Percentiles rank a stretch among this genome's conserved stretches.
phyloP scores from a whole-genome alignment of 768 basidiomycete species.

The Mycena vitilis region DNA sequence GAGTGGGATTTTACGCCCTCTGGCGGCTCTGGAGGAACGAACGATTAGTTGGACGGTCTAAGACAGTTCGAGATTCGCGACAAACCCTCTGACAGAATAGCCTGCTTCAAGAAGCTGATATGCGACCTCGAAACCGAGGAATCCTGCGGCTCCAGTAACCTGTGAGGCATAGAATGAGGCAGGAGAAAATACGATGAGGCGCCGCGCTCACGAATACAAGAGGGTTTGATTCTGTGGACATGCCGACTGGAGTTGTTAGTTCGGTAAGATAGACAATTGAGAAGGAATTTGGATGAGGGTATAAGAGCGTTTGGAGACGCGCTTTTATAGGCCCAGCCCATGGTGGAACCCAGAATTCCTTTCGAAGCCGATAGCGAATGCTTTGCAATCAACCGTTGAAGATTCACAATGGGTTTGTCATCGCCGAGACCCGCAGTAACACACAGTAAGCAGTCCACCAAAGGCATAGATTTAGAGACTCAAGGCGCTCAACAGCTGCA shows the following conservation, averaged over 20 bases:
- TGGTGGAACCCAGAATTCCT: neutral
- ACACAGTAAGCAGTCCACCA: too few relatives aligned
- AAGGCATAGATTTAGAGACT: too few relatives aligned
- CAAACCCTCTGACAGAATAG: constrained; percentile 35
- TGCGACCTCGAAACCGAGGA: constrained; percentile 37
- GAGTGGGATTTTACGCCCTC: constrained; percentile 32
- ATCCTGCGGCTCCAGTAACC: constrained; percentile 24
- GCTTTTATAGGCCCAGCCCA: neutral
- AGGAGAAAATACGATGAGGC: neutral
- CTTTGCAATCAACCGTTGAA: neutral
- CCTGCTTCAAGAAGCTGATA: constrained; percentile 32
- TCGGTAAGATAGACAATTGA: neutral
- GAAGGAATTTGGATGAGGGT: neutral
- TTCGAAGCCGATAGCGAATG: neutral
- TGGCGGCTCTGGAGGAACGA: constrained; percentile 25
- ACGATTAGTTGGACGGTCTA: too few relatives aligned
- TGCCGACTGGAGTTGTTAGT: neutral
- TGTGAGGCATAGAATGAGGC: neutral
- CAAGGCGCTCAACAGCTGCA: too few relatives aligned
- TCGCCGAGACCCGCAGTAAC: too few relatives aligned
- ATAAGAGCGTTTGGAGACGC: neutral
- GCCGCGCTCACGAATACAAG: constrained; percentile 25
- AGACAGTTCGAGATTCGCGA: too few relatives aligned
- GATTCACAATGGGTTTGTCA: constrained; percentile 4
- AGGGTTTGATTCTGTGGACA: constrained; percentile 34